A percentile compares a stretch with the other conserved stretches of the same genome.
phyloP scores from a whole-genome alignment of 257 asterid genomes.

The Linaria vulgaris region DNA sequence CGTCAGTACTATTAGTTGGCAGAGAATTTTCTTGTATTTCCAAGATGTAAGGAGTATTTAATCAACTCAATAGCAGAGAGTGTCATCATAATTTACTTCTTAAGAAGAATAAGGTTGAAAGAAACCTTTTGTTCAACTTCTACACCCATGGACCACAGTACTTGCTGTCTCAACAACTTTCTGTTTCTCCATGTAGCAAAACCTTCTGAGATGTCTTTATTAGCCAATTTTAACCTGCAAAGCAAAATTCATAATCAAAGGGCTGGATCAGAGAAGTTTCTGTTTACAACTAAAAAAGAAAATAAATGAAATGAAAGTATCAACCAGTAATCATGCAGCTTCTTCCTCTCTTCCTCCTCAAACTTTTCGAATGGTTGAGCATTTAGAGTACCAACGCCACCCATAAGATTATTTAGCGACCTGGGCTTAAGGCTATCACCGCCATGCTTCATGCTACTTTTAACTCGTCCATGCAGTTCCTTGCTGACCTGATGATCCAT shows the following conservation, averaged over 20 bases:
- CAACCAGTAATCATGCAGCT: constrained; percentile 79
- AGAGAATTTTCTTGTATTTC: no score
- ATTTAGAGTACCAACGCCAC: constrained; percentile 60
- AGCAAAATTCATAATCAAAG: constrained; percentile 8
- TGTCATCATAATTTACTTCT: no score
- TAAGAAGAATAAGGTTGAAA: constrained; percentile 20
- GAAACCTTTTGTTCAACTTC: constrained; percentile 67
- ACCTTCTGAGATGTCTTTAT: constrained; percentile 57
- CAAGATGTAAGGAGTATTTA: no score
- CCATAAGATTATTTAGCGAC: constrained; percentile 75
- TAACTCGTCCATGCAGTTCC: constrained; percentile 78
- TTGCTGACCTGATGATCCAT: constrained; percentile 76
- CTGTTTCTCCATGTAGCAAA: constrained; percentile 56
- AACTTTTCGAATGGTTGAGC: constrained; percentile 87
- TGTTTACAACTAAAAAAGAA: constrained; percentile 22
- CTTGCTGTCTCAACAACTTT: constrained; percentile 43
- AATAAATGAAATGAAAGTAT: constrained; percentile 28
- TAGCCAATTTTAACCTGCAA: constrained; percentile 74
- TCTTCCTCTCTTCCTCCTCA: constrained; percentile 90
- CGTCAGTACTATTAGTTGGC: no score
- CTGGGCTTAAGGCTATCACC: constrained; percentile 70
- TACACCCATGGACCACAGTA: constrained; percentile 50
- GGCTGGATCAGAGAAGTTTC: constrained; percentile 17
- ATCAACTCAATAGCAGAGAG: no score
- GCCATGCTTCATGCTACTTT: constrained; percentile 71